Base-by-base conservation (phyloP, 306 rosid species). In the Crotalaria pallida region DNA sequence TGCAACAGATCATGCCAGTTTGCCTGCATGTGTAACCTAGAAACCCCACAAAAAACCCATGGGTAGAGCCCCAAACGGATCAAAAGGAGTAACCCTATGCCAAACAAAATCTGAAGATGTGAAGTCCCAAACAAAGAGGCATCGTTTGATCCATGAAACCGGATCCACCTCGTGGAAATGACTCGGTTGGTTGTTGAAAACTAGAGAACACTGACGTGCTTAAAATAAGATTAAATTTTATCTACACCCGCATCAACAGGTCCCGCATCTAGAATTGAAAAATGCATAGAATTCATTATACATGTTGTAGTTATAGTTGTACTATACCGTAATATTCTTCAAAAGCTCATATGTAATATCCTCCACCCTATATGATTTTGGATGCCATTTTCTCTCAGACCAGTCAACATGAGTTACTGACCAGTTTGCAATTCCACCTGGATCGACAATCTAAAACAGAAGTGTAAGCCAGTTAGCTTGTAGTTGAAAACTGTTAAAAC, bases 311-410 rank as follows among this genome's bases (percentile, higher is more conserved):
- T 31, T 43, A 16, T 36, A 7, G 75, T 17, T 29, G 44, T 58
- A 29, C 61, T 59, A 22, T 91, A 95, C 97, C 88, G 89, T 91
- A 61, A 95, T 86, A 81, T 91, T 89, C 72, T 56, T 85, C 67
- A 89, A 74, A 71, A 91, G 93, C 66, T 77, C 91, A 5, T 63
- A 23, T 1, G 87, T 86, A 59, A 95, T 52, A 84, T 91, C 97
- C 38, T 55, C 77, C 58, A 79, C 73, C 71, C 59, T 83, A 17
- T 90, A 95, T 2, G 92, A 80, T 76, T 87, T 95, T 6, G 99
- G 99, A 58, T 95, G 99, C 99, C 97, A 91, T 74, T 91, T 91
- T 83, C 84, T 80, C 80, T 95, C 96, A 5, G 99, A 95, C 99
- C 99, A 95, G 65, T 95, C 99, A 64, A 95, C 99, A 49, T 88